Base-by-base conservation (phyloP, 2,329 filamentous ascomycete genomes). In the Beauveria brongniartii region DNA sequence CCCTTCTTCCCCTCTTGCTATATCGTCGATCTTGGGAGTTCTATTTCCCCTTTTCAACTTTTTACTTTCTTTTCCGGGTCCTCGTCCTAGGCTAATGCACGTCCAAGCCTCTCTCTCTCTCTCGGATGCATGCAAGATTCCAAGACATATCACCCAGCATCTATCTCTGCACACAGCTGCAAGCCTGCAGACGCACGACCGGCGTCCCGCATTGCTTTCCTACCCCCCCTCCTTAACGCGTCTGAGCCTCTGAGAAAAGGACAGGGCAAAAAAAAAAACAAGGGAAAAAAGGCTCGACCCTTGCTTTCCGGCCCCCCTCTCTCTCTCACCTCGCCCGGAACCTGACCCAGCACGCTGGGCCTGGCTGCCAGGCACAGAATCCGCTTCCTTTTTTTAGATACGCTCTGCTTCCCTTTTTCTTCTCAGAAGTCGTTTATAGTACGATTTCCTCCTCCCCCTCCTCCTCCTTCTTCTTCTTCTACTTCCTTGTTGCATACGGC, bases 291-390 rank as follows among this genome's bases (percentile, higher is more conserved):
- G 26, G 26, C 20, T 22, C 54, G 7, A 40, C 44, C 53, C 24
- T 46, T 59, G 56, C 56, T 52, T 53, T 52, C 24, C 40, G 12
- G 56, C 24, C 22, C 30, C 14, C 3, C 22, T 22, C 34, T 30
- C 30, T 34, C 30, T 34, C 44, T 51, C 44, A 50, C 30, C 46
- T 50, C 30, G 43, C 28, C 30, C 34, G 24, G 56, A 46, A 24
- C 37, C 48, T 44, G 48, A 59, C 48, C 56, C 56, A 59, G 47
- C 47, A 44, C 37, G n/a, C 51, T 51, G 46, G 55, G 46, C 24
- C 43, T 47, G 44, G 22, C 30, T 40, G 30, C 55, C 30, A 24
- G 47, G 56, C 44, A 44, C 48, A 52, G 56, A 30, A 30, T 34
- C 22, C 34, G 40, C 30, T 43, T 53, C 26, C 40, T 46, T 53